Conservation (phyloP, 2,329 filamentous ascomycete species). For the Ceratocystis colombiana region DNA sequence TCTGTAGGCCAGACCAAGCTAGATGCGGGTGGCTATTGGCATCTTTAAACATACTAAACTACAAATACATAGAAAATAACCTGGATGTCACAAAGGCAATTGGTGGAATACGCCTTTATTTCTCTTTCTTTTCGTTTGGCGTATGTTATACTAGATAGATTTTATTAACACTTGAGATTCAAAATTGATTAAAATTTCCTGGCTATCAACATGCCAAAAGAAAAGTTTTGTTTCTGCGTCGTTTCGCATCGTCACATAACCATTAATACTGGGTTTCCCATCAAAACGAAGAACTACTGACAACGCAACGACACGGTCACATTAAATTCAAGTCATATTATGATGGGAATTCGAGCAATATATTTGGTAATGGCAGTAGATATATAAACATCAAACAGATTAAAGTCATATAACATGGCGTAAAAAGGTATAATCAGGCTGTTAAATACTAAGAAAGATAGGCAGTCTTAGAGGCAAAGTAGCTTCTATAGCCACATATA, state of each 20-base stretch:
- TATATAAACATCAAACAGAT: background rate
- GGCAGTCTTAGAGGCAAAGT: background rate
- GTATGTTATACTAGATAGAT: background rate
- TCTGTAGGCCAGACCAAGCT: background rate
- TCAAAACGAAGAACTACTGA: too few species aligned
- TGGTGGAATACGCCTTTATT: background rate
- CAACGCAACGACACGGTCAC: too few species aligned
- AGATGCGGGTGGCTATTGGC: background rate
- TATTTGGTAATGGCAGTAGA: background rate
- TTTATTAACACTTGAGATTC: too few species aligned
- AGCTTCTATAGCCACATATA: background rate
- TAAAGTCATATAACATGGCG: background rate
- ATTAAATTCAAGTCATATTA: background rate
- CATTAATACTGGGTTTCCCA: too few species aligned
- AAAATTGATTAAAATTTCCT: too few species aligned
- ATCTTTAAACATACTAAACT: conserved; percentile 7
- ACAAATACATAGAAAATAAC: background rate
- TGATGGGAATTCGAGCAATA: background rate
- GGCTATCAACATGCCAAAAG: too few species aligned
- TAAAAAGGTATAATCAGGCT: conserved; percentile 7
- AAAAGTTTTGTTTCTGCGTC: too few species aligned
- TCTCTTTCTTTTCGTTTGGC: background rate
- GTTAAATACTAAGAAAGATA: background rate
- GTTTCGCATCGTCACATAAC: too few species aligned
- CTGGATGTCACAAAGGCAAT: background rate